Evolutionary conservation across 78 protist species (phyloP).

Genomic region (Guillardia theta): DNA sequence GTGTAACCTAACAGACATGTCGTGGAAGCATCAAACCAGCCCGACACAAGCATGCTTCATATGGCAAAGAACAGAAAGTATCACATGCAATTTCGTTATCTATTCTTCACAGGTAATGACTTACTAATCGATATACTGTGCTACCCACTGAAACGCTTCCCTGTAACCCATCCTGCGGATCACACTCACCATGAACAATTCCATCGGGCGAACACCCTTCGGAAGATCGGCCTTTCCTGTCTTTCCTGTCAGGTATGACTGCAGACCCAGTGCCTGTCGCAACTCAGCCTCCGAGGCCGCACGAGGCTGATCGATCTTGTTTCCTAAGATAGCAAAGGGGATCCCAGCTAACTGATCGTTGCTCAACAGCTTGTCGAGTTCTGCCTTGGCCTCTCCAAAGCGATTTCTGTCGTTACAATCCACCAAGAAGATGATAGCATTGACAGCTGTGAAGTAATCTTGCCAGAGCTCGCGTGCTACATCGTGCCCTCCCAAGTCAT

Average conservation of each 20-base stretch:
- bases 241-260: neutral
- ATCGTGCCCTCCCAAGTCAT: conserved; percentile 98
- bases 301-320: conserved; percentile 96
- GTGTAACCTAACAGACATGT: too few species aligned
- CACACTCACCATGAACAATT: conserved; percentile 98
- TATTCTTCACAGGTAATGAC: too few species aligned
- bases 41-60: too few species aligned
- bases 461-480: conserved; percentile 58
- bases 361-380: conserved; percentile 84
- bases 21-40: too few species aligned
- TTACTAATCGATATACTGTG: conserved; percentile 49
- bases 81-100: too few species aligned
- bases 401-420: conserved; percentile 89
- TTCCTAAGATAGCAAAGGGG: conserved; percentile 98
- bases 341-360: conserved; percentile 73
- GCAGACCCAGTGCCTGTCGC: conserved; percentile 77
- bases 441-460: conserved; percentile 90
- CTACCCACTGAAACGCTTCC: conserved; percentile 77
- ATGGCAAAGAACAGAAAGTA: too few species aligned
- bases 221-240: conserved; percentile 74
- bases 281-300: conserved; percentile 92
- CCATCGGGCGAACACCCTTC: conserved; percentile 87
- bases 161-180: conserved; percentile 89
- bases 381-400: conserved; percentile 89
- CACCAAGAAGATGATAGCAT: conserved; percentile 94